These are phyloP conservation scores for Cardamine chenopodiifolia DNA, from an alignment of 345 rosid species.

Conservation along the genomic window DNA sequence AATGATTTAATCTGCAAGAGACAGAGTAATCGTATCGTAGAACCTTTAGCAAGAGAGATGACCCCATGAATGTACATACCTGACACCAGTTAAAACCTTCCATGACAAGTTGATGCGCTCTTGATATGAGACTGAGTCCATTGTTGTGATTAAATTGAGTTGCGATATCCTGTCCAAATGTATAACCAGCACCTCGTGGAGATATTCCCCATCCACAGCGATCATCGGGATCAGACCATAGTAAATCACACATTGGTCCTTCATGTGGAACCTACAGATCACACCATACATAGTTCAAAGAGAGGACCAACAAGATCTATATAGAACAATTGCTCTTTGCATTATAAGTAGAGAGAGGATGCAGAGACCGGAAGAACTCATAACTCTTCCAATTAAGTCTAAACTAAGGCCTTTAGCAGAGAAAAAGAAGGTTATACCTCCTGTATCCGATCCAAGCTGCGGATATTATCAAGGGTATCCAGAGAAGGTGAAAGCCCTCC, in stretches of 20 bases:
- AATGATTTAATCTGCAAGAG: neutral
- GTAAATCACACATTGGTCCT: conserved; percentile 88
- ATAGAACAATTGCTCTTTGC: neutral
- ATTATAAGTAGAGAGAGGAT: neutral
- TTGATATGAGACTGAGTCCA: conserved; percentile 72
- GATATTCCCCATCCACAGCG: conserved; percentile 53
- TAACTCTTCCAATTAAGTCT: neutral
- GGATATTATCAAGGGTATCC: conserved; percentile 81
- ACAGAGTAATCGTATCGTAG: neutral
- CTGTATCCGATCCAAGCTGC: conserved; percentile 83
- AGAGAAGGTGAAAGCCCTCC: conserved; percentile 91
- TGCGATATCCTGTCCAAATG: conserved; percentile 68
- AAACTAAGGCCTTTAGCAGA: neutral
- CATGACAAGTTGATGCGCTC: conserved; percentile 94
- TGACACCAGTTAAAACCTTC: conserved; percentile 90
- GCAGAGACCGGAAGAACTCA: neutral
- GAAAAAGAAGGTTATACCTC: conserved; percentile 51
- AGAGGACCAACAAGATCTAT: neutral
- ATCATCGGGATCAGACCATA: conserved; percentile 66
- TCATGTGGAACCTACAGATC: conserved; percentile 75
- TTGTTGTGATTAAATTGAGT: conserved; percentile 75
- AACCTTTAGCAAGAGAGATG: conserved; percentile 11
- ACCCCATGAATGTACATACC: conserved; percentile 45
- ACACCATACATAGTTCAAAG: conserved; percentile 20
- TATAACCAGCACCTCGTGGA: conserved; percentile 50